These are phyloP conservation scores for Neodidymelliopsis sp. DNA, from an alignment of 2,329 filamentous ascomycete genomes.

Conservation along the genomic window DNA sequence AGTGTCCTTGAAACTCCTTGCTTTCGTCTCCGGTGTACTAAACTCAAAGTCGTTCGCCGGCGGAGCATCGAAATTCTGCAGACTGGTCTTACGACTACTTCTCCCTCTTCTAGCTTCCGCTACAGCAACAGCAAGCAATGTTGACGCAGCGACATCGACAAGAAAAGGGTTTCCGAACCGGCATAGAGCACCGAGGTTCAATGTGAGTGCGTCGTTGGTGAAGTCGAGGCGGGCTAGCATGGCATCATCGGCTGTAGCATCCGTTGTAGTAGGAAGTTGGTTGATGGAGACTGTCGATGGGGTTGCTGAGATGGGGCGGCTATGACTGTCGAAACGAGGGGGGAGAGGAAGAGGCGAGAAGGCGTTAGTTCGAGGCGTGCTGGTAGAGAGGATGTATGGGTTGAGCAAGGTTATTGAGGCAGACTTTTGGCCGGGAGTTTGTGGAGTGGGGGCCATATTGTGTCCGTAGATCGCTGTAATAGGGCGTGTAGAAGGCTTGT, in stretches of 20 bases:
- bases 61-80: conserved; percentile 41
- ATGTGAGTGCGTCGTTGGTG: conserved; percentile 48
- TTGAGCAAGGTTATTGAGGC: conserved; percentile 49
- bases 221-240: conserved; percentile 57
- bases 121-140: conserved; percentile 55
- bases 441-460: conserved; percentile 48
- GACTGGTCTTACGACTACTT: conserved; percentile 23
- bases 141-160: conserved; percentile 53
- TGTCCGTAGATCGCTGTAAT: conserved; percentile 50
- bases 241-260: conserved; percentile 46
- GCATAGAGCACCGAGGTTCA: conserved; percentile 55
- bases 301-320: conserved; percentile 41
- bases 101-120: conserved; percentile 52
- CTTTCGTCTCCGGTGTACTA: conserved; percentile 34
- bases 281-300: conserved; percentile 44
- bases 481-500: conserved; percentile 47
- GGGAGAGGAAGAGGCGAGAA: conserved; percentile 43
- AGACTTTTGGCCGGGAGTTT: conserved; percentile 35
- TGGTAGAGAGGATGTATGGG: conserved; percentile 49
- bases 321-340: conserved; percentile 30
- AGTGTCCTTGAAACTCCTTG: conserved; percentile 40
- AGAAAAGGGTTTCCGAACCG: conserved; percentile 55
- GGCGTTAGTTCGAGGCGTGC: conserved; percentile 40
- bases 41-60: conserved; percentile 36
- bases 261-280: conserved; percentile 46